These are phyloP conservation scores for Colletotrichum lupini DNA, from an alignment of 2,329 filamentous ascomycete genomes.

Conservation along the genomic window DNA sequence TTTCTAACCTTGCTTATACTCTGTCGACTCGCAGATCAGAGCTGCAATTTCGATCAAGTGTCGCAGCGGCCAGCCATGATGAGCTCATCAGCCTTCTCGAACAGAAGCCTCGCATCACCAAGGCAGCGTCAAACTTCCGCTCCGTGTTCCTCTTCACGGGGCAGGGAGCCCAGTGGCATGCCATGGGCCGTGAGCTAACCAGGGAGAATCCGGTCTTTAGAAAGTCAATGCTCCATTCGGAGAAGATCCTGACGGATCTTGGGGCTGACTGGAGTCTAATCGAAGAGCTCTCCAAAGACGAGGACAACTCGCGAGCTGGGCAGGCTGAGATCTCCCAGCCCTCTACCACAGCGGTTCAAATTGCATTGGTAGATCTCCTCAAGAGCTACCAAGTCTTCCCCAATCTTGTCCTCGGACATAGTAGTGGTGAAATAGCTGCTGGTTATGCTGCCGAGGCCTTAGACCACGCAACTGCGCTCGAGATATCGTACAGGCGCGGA, in stretches of 20 bases:
- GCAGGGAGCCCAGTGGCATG: conserved; percentile 41
- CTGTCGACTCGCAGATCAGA: not conserved
- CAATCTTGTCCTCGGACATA: conserved; percentile 56
- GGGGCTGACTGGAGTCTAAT: conserved; percentile 38
- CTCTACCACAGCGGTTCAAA: conserved; percentile 44
- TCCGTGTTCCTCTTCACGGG: conserved; percentile 40
- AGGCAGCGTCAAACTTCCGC: conserved; percentile 2
- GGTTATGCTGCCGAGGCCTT: conserved; percentile 58
- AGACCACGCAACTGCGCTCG: conserved; percentile 54
- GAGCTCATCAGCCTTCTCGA: not conserved
- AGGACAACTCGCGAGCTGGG: conserved; percentile 38
- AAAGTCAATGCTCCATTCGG: conserved; percentile 1
- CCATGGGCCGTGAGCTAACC: conserved; percentile 40
- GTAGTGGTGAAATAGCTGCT: conserved; percentile 61
- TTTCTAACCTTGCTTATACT: conserved; percentile 28
- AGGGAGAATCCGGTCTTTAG: conserved; percentile 51
- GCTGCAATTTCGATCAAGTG: not conserved
- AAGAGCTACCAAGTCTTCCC: conserved; percentile 45
- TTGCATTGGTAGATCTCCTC: conserved; percentile 43
- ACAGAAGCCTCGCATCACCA: not conserved
- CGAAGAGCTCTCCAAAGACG: conserved; percentile 36
- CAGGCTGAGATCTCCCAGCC: conserved; percentile 45
- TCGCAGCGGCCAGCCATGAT: not conserved
- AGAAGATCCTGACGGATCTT: conserved; percentile 37
- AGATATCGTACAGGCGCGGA: conserved; percentile 60